Base-by-base conservation (phyloP, 129 eudicot species). In the Flaveria linearis region DNA sequence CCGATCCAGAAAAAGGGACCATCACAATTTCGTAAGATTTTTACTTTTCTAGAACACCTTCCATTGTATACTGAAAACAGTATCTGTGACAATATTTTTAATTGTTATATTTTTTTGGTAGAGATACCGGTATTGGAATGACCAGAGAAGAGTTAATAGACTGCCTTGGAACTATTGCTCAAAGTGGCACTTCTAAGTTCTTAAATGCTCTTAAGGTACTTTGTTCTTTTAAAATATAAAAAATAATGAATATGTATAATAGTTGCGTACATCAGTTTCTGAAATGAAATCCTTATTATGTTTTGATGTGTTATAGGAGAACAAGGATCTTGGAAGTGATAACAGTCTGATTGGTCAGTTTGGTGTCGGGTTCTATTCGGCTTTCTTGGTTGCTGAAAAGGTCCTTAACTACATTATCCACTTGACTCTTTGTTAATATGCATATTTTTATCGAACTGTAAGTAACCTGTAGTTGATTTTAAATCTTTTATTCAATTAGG, bases 281-380 rank as follows among this genome's bases (percentile, higher is more conserved):
- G 25, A 9, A 16, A 18, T 41, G 16, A 20, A 22, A 16, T 55
- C 3, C 3, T 41, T 4, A 25, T 8, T 17, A 33, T 33, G 65
- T 23, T 58, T 10, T 9, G 1, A 20, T 56, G 72, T 78, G 30
- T 66, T 86, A 52, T 74, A 94, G 98, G 98, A 94, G 69, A 94
- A 91, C 77, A 82, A 94, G 78, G 98, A 94, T 63, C 77, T 84
- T 81, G 98, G 98, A 51, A 81, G 80, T 18, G 97, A 94, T 81
- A 94, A 89, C 80, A 83, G 93, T 71, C 86, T 94, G 72, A 94
- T 94, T 39, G 98, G 98, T 85, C 98, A 94, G 83, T 94, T 94
- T 73, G 98, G 98, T 81, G 98, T 94, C 8, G 98, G 98, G 51
- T 94, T 94, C 84, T 94, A 94, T 82, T 94, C 98, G 7, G 98